Conservation (phyloP, 371 early-diverging fungal species). For the Rhizopus stolonifer region DNA sequence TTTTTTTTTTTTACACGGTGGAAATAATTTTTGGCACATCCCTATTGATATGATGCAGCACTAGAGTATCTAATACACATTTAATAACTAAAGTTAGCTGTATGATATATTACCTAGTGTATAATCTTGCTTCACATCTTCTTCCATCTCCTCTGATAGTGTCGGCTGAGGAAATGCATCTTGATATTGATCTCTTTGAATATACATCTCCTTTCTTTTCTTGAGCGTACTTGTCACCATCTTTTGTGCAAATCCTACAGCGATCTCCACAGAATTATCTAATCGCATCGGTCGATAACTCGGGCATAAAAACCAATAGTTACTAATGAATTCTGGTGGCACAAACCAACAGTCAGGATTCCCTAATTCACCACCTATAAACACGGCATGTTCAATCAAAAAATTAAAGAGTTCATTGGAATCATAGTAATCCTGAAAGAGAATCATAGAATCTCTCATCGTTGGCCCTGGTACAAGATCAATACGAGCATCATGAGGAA, state of each 20-base stretch:
- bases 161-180: constrained; percentile 12
- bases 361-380: constrained; percentile 41
- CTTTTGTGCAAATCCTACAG: constrained; percentile 15
- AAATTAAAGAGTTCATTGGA: constrained; percentile 42
- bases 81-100: neutral
- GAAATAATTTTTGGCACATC: constrained; percentile 19
- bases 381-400: constrained; percentile 31
- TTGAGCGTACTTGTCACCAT: constrained; percentile 19
- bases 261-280: constrained; percentile 25
- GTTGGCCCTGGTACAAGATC: constrained; percentile 44
- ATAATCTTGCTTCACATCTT: neutral
- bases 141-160: neutral
- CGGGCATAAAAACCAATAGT: constrained; percentile 33
- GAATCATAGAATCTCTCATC: constrained; percentile 50
- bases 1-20: constrained; percentile 22
- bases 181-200: constrained; percentile 13
- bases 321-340: constrained; percentile 23
- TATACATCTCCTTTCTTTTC: constrained; percentile 25
- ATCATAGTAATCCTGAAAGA: constrained; percentile 45
- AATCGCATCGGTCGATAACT: constrained; percentile 20
- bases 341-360: constrained; percentile 39
- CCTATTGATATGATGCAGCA: constrained; percentile 10
- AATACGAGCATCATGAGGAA: constrained; percentile 49
- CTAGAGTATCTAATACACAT: constrained; percentile 8
- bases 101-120: neutral